phyloP scores from a whole-genome alignment of 2,329 filamentous ascomycete genomes.

The Botrytis byssoidea region DNA sequence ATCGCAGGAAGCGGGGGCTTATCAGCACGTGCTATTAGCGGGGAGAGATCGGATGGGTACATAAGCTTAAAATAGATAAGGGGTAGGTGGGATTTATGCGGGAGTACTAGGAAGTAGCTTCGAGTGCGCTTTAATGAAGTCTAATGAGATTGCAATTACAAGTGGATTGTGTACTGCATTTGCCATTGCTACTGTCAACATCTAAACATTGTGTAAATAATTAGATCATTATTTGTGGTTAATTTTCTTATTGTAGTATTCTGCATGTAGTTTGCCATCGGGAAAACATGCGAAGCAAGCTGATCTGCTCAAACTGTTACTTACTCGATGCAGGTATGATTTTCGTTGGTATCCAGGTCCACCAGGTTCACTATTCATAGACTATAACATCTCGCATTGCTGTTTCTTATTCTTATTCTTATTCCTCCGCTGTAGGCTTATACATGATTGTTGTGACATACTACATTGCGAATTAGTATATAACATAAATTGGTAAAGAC shows the following conservation, averaged over 20 bases:
- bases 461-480: conserved; percentile 47
- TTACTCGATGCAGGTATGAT: conserved; percentile 1
- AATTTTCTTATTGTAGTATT: conserved; percentile 11
- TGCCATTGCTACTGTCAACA: background rate
- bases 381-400: conserved; percentile 10
- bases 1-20: conserved; percentile 15
- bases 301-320: conserved; percentile 4
- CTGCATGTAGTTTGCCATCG: conserved; percentile 10
- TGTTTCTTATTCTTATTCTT: conserved; percentile 26
- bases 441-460: conserved; percentile 98
- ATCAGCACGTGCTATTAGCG: conserved; percentile 8
- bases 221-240: background rate
- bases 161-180: background rate
- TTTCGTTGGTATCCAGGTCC: conserved; percentile 19
- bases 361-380: conserved; percentile 11
- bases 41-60: background rate
- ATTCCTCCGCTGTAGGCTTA: conserved; percentile 68
- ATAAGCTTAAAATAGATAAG: conserved; percentile 3
- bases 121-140: background rate
- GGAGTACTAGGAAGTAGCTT: background rate
- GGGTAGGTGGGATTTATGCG: background rate
- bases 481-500: background rate
- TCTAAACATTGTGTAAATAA: background rate
- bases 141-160: background rate
- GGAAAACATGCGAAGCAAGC: conserved; percentile 10